These are phyloP conservation scores for Myxozyma nipponensis DNA, from an alignment of 805 yeast species.

Conservation along the genomic window DNA sequence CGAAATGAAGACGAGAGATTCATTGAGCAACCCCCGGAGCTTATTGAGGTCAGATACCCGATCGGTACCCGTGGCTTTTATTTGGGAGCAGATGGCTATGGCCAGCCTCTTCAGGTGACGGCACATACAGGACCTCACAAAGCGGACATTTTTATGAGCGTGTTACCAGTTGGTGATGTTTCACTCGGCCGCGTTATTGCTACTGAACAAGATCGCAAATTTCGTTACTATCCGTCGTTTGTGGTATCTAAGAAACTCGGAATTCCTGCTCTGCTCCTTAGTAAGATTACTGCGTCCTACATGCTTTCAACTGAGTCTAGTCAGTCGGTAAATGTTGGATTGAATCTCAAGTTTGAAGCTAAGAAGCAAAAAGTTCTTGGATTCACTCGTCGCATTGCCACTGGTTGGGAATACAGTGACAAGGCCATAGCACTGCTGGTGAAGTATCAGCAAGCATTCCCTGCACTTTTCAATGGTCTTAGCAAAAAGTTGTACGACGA, in stretches of 20 bases:
- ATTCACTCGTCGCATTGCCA: slow-evolving; percentile 60
- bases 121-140: slow-evolving; percentile 38
- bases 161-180: slow-evolving; percentile 48
- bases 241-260: slow-evolving; percentile 58
- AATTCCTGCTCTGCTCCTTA: slow-evolving; percentile 61
- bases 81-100: slow-evolving; percentile 83
- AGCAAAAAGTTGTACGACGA: slow-evolving; percentile 25
- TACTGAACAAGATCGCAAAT: slow-evolving; percentile 47
- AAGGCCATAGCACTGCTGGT: slow-evolving; percentile 63
- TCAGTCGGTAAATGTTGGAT: slow-evolving; percentile 65
- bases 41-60: slow-evolving; percentile 82
- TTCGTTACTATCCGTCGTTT: slow-evolving; percentile 61
- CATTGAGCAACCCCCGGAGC: slow-evolving; percentile 65
- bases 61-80: slow-evolving; percentile 65
- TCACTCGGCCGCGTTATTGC: slow-evolving; percentile 61
- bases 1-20: slow-evolving; percentile 70
- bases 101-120: slow-evolving; percentile 56
- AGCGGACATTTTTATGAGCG: slow-evolving; percentile 33
- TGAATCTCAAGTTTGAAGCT: slow-evolving; percentile 78
- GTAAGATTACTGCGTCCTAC: slow-evolving; percentile 72
- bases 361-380: slow-evolving; percentile 82
- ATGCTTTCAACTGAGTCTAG: slow-evolving; percentile 54
- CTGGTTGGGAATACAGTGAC: slow-evolving; percentile 80
- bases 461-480: slow-evolving; percentile 50
- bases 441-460: slow-evolving; percentile 60